phyloP scores from a whole-genome alignment of 2,329 filamentous ascomycete genomes.

The Arachnomyces sp. region DNA sequence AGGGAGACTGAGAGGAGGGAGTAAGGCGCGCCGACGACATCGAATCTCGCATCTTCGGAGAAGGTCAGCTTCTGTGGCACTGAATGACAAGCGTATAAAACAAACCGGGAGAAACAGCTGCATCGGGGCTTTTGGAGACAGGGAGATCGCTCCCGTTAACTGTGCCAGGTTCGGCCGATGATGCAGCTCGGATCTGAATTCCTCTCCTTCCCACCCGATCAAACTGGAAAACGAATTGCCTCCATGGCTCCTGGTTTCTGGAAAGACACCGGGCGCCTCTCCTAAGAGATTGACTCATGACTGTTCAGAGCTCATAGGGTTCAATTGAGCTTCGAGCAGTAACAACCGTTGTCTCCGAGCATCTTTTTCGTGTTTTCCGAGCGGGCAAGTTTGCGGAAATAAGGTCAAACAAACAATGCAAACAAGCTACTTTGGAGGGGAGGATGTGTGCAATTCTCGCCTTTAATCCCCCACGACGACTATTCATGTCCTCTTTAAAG shows the following conservation, averaged over 20 bases:
- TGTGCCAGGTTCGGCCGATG: constrained; percentile 29
- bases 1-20: constrained; percentile 90
- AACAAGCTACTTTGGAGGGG: constrained; percentile 8
- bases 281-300: constrained; percentile 30
- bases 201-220: constrained; percentile 23
- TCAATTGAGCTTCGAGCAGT: constrained; percentile 5
- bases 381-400: constrained; percentile 1
- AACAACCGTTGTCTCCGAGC: constrained; percentile 1
- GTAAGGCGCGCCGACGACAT: constrained; percentile 84
- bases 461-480: too few relatives aligned
- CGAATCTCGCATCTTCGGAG: constrained; percentile 76
- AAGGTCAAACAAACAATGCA: constrained; percentile 9
- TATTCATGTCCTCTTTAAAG: too few relatives aligned
- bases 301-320: constrained; percentile 2
- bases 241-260: constrained; percentile 19
- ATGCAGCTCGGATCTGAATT: constrained; percentile 39
- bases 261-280: constrained; percentile 27
- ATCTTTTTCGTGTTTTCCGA: background rate
- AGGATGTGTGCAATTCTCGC: too few relatives aligned
- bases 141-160: constrained; percentile 32
- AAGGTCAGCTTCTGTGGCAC: background rate
- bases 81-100: background rate
- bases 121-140: constrained; percentile 29
- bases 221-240: too few relatives aligned
- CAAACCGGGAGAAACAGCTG: constrained; percentile 36